Evolutionary conservation across 805 yeast genomes (phyloP), one percentile per base, ranked within the genome.

Genomic region (Cyberlindnera maritima): DNA sequence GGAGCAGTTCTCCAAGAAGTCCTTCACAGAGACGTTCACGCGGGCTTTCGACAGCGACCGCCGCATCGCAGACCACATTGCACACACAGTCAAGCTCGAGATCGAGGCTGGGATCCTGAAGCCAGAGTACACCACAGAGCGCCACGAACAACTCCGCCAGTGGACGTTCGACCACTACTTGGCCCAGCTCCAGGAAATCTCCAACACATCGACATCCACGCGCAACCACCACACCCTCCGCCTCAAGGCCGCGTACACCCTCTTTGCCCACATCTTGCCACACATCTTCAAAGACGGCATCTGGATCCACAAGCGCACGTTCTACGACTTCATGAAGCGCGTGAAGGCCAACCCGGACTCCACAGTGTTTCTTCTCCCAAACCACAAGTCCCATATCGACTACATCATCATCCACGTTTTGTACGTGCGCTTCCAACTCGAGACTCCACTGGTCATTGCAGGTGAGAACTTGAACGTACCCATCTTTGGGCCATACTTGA

Each of bases 381-480:
- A 55, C 25, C 61, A 57, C 36, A 49, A 52, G 35, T 52, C 57
- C 2, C 61, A 57, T 37, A 47, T 57, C 14, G 61, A 57, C 44
- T 57, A 57, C 36, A 57, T 57, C 37, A 55, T 57, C 32, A 46
- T 57, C 8, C 61, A 57, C 32, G 48, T 28, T 31, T 12, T 57
- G 9, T 55, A 45, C 28, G 54, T 52, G 3, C 38, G 56, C 11
- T 52, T 50, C 17, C 31, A 48, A 14, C 37, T 55, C 11, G 57
- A 54, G 13, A 52, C 58, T 0, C 61, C 61, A 2, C 18, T 52
- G n/a, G 61, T 57, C 11, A 54, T 57, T 18, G 61, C 58, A 2
- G 61, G 61, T 18, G 61, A 54, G 21, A 57, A 57, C 41, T 39
- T 57, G 29, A 54, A 57, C 26, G 61, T 57, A 13, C 59, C 61